A percentile compares a stretch with the other conserved stretches of the same genome.
Evolutionary conservation across 2,329 filamentous ascomycete genomes (phyloP).

Genomic region (Stagonosporopsis rhizophila): DNA sequence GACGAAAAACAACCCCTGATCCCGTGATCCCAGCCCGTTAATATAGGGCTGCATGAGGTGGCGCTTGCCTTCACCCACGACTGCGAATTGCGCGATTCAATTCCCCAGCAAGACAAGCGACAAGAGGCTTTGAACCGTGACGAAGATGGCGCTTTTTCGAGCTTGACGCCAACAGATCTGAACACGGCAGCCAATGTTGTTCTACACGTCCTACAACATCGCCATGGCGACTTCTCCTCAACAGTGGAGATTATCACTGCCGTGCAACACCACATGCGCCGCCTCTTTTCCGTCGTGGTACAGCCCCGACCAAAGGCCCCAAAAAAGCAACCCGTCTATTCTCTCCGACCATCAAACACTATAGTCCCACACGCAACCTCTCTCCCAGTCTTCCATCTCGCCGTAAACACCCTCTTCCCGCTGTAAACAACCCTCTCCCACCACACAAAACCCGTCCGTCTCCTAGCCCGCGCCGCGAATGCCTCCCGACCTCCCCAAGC

Average conservation of each 20-base stretch:
- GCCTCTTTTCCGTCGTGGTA: slow-evolving; percentile 1
- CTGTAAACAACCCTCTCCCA: too few species aligned
- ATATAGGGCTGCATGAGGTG: slow-evolving; percentile 12
- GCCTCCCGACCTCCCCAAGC: slow-evolving; percentile 17
- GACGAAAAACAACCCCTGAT: slow-evolving; percentile 2
- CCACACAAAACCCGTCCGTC: background rate
- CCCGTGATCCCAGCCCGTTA: slow-evolving; percentile 1
- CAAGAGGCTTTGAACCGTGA: background rate
- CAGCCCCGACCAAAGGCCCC: background rate
- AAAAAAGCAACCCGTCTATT: background rate
- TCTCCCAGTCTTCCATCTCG: background rate
- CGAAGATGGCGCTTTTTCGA: too few species aligned
- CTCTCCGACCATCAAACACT: slow-evolving; percentile 1
- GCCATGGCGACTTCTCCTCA: slow-evolving; percentile 9
- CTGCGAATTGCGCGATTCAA: background rate
- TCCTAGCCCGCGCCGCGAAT: too few species aligned
- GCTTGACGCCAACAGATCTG: too few species aligned
- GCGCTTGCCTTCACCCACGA: background rate
- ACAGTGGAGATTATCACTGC: slow-evolving; percentile 13
- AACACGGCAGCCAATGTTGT: background rate
- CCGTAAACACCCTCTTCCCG: too few species aligned
- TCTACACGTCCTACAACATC: background rate
- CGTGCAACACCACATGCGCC: slow-evolving; percentile 10
- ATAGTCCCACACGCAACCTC: too few species aligned
- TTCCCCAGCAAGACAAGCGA: background rate